A percentile compares a stretch with the other conserved stretches of the same genome.
Conservation (phyloP, 2,329 filamentous ascomycete genomes). For the Grosmannia clavigera region DNA sequence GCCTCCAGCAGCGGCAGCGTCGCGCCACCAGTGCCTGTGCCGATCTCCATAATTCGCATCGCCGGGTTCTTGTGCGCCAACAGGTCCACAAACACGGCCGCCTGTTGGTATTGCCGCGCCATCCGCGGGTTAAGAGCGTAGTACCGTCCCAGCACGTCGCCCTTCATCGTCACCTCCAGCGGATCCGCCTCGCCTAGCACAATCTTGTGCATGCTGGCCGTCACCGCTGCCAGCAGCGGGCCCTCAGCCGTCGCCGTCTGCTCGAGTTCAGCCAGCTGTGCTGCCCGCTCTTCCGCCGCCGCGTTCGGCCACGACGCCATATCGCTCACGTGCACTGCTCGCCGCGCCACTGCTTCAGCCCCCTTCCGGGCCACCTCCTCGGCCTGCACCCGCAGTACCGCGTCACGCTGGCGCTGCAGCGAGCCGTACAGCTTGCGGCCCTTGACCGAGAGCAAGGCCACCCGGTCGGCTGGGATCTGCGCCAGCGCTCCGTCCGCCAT, state of each 20-base stretch:
- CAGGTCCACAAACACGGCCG: slow-evolving; percentile 10
- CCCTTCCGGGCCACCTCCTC: background rate
- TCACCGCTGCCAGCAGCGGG: slow-evolving; percentile 7
- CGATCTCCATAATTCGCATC: slow-evolving; percentile 25
- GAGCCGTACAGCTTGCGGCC: slow-evolving; percentile 9
- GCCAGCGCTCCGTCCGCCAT: slow-evolving; percentile 10
- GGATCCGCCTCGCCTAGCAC: slow-evolving; percentile 16
- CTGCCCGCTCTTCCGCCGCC: background rate
- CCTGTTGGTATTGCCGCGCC: slow-evolving; percentile 13
- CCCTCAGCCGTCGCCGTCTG: slow-evolving; percentile 8
- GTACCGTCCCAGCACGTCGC: slow-evolving; percentile 13
- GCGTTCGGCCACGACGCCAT: slow-evolving; percentile 9
- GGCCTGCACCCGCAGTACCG: slow-evolving; percentile 4
- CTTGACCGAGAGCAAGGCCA: slow-evolving; percentile 6
- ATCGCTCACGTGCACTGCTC: slow-evolving; percentile 3
- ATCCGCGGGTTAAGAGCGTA: slow-evolving; percentile 13
- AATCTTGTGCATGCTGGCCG: slow-evolving; percentile 13
- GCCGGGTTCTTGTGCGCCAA: slow-evolving; percentile 15
- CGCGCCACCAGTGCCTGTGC: slow-evolving; percentile 20
- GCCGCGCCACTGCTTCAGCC: background rate
- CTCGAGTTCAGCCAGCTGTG: slow-evolving; percentile 1
- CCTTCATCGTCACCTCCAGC: slow-evolving; percentile 17
- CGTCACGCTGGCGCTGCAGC: slow-evolving; percentile 7
- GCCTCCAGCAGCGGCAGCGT: slow-evolving; percentile 14
- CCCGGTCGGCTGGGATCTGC: background rate